Conservation (phyloP, 148 eudicot species). For the Silene uniflora region DNA sequence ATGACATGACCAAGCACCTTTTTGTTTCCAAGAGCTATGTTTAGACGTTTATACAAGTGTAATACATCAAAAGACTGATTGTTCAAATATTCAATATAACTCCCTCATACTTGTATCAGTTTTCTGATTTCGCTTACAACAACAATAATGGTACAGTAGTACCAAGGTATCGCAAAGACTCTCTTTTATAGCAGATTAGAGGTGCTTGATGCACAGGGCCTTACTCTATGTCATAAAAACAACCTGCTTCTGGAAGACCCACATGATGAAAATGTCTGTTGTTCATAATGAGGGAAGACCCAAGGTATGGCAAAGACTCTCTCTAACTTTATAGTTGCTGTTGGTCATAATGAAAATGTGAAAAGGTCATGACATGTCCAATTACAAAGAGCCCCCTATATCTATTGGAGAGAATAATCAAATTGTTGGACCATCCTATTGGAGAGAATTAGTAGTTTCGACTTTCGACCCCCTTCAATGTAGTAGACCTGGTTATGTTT, state of each 20-base stretch:
- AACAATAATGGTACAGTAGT: not conserved
- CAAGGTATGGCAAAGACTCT: not conserved
- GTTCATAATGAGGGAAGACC: no score
- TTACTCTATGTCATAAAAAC: not conserved
- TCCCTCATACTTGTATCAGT: not conserved
- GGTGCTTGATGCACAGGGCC: not conserved
- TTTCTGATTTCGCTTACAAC: not conserved
- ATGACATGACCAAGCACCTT: not conserved
- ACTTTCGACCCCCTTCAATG: not conserved
- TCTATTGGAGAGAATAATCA: not conserved
- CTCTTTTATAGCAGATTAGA: not conserved
- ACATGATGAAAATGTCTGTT: not conserved
- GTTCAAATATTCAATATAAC: conserved; percentile 6
- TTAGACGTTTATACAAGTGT: not conserved
- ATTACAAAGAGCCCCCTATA: not conserved
- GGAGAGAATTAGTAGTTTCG: not conserved
- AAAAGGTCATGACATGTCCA: not conserved
- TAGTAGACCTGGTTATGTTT: not conserved
- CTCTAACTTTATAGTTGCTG: not conserved
- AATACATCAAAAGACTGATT: not conserved
- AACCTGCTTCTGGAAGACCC: not conserved
- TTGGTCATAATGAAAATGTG: not conserved
- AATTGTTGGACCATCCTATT: not conserved
- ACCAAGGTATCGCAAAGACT: not conserved
- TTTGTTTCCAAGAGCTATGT: conserved; percentile 3